Conservation (phyloP, 164 flowering plant genomes). For the Vitis riparia region DNA sequence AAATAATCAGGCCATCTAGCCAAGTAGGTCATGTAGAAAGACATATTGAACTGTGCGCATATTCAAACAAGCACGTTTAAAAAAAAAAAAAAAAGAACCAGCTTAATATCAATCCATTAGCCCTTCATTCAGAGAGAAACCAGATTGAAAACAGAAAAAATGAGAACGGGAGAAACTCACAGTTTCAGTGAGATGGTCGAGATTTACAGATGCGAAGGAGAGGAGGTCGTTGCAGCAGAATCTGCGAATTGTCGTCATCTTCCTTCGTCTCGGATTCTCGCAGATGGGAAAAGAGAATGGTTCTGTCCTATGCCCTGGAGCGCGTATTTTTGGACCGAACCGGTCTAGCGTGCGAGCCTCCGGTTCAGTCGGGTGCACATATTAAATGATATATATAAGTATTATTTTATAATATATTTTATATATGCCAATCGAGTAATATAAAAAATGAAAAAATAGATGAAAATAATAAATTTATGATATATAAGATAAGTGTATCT, state of each 20-base stretch:
- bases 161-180: slow-evolving; percentile 30
- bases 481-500: no score
- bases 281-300: not conserved
- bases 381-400: no score
- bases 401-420: no score
- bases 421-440: no score
- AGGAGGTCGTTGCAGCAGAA: slow-evolving; percentile 95
- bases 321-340: no score
- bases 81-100: not conserved
- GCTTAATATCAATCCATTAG: not conserved
- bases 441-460: no score
- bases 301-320: not conserved
- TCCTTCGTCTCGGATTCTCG: slow-evolving; percentile 13
- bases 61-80: not conserved
- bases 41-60: slow-evolving; percentile 83
- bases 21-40: slow-evolving; percentile 93
- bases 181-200: slow-evolving; percentile 88
- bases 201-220: slow-evolving; percentile 76
- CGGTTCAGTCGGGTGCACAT: no score
- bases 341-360: no score
- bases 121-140: not conserved
- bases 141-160: not conserved
- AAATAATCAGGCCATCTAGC: slow-evolving; percentile 98
- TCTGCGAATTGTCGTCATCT: slow-evolving; percentile 84
- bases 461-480: no score